These are phyloP conservation scores for Xenoacremonium recifei DNA, from an alignment of 2,329 filamentous ascomycete genomes.

Conservation along the genomic window DNA sequence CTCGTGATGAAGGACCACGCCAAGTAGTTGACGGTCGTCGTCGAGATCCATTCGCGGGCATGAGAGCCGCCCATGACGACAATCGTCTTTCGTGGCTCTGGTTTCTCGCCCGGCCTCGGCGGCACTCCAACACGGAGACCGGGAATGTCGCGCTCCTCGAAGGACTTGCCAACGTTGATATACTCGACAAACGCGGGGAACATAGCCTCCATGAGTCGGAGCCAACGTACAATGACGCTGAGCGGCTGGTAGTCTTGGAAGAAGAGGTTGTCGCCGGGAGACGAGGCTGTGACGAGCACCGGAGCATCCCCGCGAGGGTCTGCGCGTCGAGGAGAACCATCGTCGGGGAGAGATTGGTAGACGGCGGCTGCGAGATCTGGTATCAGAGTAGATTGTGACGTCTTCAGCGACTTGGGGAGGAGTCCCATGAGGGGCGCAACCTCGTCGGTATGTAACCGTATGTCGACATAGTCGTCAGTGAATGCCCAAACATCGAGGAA, in stretches of 20 bases:
- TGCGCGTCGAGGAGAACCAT: constrained; percentile 11
- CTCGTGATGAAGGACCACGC: constrained; percentile 84
- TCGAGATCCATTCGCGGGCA: constrained; percentile 94
- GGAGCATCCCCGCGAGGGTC: constrained; percentile 27
- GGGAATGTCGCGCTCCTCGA: constrained; percentile 82
- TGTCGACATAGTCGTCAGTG: constrained; percentile 78
- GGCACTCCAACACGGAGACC: constrained; percentile 72
- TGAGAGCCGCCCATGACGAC: constrained; percentile 85
- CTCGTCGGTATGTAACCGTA: constrained; percentile 73
- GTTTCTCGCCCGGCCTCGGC: constrained; percentile 40
- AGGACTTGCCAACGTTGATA: constrained; percentile 78
- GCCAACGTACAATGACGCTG: constrained; percentile 82
- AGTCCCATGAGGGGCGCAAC: constrained; percentile 76
- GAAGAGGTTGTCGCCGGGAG: constrained; percentile 69
- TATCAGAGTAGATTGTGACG: constrained; percentile 72
- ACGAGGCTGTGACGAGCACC: constrained; percentile 30
- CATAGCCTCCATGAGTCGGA: constrained; percentile 85
- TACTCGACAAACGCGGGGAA: constrained; percentile 78
- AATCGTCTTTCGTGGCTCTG: constrained; percentile 66
- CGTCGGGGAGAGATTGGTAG: constrained; percentile 47
- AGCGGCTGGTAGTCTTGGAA: constrained; percentile 91
- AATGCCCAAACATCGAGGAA: constrained; percentile 92
- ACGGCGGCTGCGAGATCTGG: constrained; percentile 77
- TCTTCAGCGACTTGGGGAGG: constrained; percentile 71
- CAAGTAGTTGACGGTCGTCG: constrained; percentile 85